phyloP scores from a whole-genome alignment of 305 asterid genomes.

The Withania somnifera region DNA sequence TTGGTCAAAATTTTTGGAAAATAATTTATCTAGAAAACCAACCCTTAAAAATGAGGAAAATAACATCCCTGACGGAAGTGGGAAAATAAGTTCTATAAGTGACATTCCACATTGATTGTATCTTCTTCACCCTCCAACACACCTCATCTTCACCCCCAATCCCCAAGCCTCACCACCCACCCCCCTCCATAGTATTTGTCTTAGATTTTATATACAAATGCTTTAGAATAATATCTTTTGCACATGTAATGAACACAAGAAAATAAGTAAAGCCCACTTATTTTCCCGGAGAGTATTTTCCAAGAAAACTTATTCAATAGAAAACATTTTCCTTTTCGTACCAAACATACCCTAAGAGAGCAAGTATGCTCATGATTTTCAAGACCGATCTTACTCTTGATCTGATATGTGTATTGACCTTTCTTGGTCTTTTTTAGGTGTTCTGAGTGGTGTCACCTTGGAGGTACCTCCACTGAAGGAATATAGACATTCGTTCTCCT shows the following conservation, averaged over 20 bases:
- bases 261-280: neutral
- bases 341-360: neutral
- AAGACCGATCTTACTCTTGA: neutral
- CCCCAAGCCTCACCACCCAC: too few species aligned
- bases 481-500: slow-evolving; percentile 64
- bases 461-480: slow-evolving; percentile 86
- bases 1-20: too few species aligned
- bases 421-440: slow-evolving; percentile 40
- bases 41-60: too few species aligned
- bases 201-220: too few species aligned
- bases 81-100: too few species aligned
- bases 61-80: too few species aligned
- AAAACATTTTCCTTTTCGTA: neutral
- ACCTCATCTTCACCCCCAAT: too few species aligned
- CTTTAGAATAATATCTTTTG: neutral
- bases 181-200: too few species aligned
- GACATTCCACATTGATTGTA: too few species aligned
- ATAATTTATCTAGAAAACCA: too few species aligned
- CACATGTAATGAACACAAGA: neutral
- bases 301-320: too few species aligned
- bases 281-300: neutral
- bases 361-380: neutral
- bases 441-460: slow-evolving; percentile 55
- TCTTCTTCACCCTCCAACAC: too few species aligned
- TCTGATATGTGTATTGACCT: neutral